These are phyloP conservation scores for Phytophthora kernoviae DNA, from an alignment of 352 stramenopile genomes.

Conservation along the genomic window DNA sequence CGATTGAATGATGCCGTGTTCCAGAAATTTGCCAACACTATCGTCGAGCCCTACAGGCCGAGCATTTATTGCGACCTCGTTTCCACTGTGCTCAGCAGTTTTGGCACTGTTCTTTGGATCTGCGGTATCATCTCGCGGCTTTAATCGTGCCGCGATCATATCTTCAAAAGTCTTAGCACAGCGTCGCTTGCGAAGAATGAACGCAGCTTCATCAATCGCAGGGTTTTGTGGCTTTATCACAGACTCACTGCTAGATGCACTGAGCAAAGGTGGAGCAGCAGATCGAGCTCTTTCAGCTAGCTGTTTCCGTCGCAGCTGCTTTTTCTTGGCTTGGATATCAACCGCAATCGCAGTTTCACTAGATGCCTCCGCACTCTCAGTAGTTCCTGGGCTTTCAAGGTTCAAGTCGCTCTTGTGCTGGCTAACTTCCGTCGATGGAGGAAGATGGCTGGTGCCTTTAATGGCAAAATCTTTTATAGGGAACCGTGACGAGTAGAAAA, in stretches of 20 bases:
- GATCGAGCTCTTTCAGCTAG: slow-evolving; percentile 28
- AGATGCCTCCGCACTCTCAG: slow-evolving; percentile 4
- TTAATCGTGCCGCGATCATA: slow-evolving; percentile 63
- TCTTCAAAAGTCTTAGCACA: slow-evolving; percentile 81
- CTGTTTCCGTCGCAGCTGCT: slow-evolving; percentile 21
- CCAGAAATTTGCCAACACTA: slow-evolving; percentile 48
- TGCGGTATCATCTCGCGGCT: slow-evolving; percentile 1
- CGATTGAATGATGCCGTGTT: slow-evolving; percentile 72
- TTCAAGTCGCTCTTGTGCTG: slow-evolving; percentile 3
- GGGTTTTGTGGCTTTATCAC: slow-evolving; percentile 7
- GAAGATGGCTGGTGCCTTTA: slow-evolving; percentile 7
- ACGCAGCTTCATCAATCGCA: slow-evolving; percentile 29
- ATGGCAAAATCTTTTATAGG: slow-evolving; percentile 36
- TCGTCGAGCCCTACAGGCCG: slow-evolving; percentile 10
- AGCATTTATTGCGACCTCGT: slow-evolving; percentile 1
- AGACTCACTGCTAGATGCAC: slow-evolving; percentile 13
- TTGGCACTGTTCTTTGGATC: slow-evolving; percentile 10
- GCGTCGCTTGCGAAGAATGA: slow-evolving; percentile 60
- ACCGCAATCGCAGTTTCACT: slow-evolving; percentile 6
- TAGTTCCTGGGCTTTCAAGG: not conserved
- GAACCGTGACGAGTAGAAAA: slow-evolving; percentile 65
- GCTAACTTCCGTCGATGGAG: slow-evolving; percentile 26
- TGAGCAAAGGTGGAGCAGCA: slow-evolving; percentile 16
- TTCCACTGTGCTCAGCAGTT: not conserved
- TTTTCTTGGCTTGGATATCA: slow-evolving; percentile 27